phyloP scores from a whole-genome alignment of 768 basidiomycete genomes.

The Suillus weaverae region DNA sequence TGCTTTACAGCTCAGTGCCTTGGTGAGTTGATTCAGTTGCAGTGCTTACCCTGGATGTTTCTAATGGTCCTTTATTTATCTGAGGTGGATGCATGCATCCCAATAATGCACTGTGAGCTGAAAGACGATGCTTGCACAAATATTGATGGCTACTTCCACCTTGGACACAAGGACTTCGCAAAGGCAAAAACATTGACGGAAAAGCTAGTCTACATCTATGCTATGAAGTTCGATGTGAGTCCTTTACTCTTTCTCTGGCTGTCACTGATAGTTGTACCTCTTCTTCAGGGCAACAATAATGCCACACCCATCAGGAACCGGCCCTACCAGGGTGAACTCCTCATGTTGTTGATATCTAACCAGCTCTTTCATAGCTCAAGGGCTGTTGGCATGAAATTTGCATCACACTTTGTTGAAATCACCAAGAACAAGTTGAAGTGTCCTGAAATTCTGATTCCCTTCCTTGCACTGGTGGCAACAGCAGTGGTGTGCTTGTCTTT shows the following conservation, averaged over 20 bases:
- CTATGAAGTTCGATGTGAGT: neutral
- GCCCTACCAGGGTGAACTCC: neutral
- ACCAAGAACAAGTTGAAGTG: neutral
- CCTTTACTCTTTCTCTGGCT: neutral
- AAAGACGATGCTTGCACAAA: neutral
- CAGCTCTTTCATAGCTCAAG: neutral
- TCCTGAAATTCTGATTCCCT: neutral
- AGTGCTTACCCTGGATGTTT: neutral
- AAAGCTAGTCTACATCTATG: neutral
- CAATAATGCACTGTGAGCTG: neutral
- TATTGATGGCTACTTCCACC: neutral
- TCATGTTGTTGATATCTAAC: neutral
- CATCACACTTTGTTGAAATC: neutral
- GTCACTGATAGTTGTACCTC: neutral
- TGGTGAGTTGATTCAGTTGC: conserved; percentile 1
- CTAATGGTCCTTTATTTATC: neutral
- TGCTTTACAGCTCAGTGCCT: neutral
- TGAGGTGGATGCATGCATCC: neutral
- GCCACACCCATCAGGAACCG: neutral
- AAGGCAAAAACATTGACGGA: neutral
- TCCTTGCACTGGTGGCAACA: neutral
- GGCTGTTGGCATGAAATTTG: neutral
- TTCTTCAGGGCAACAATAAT: neutral
- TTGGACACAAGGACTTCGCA: neutral
- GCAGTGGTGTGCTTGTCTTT: neutral